Conservation (phyloP, 2,329 filamentous ascomycete species). For the Ramularia endophylla region DNA sequence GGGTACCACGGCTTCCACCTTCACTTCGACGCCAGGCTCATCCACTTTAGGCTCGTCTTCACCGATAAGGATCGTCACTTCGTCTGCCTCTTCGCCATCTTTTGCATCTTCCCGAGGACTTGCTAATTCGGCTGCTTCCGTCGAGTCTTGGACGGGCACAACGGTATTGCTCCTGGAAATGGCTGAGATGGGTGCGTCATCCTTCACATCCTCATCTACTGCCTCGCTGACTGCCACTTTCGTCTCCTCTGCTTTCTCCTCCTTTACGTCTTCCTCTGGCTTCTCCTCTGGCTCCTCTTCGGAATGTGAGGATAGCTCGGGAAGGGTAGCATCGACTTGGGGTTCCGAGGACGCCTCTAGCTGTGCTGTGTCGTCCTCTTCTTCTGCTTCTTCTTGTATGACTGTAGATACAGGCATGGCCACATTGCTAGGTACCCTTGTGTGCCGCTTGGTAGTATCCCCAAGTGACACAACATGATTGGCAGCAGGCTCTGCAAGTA, state of each 20-base stretch:
- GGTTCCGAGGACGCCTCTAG: conserved; percentile 23
- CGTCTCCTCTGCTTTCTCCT: conserved; percentile 8
- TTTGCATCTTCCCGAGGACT: not conserved
- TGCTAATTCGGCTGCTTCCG: too few species aligned
- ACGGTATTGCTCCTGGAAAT: conserved; percentile 15
- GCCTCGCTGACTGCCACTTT: not conserved
- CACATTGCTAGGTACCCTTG: conserved; percentile 73
- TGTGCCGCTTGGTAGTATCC: conserved; percentile 75
- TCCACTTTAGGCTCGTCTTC: conserved; percentile 6
- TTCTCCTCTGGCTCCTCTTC: conserved; percentile 8
- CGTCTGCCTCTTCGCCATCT: conserved; percentile 10
- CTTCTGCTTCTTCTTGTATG: conserved; percentile 73
- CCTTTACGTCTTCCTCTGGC: conserved; percentile 7
- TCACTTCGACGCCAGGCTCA: conserved; percentile 10
- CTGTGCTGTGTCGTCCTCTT: conserved; percentile 20
- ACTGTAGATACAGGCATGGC: conserved; percentile 71
- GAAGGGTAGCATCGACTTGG: conserved; percentile 15
- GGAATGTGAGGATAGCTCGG: conserved; percentile 5
- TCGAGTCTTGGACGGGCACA: conserved; percentile 14
- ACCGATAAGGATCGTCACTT: conserved; percentile 7
- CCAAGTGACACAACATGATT: conserved; percentile 47
- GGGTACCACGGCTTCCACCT: conserved; percentile 17
- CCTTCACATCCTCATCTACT: conserved; percentile 2
- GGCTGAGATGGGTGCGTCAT: conserved; percentile 3
- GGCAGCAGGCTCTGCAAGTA: conserved; percentile 28